A percentile compares a stretch with the other conserved stretches of the same genome.
phyloP scores from a whole-genome alignment of 192 early-diverging fungal species.

The Lunasporangiospora selenospora region DNA sequence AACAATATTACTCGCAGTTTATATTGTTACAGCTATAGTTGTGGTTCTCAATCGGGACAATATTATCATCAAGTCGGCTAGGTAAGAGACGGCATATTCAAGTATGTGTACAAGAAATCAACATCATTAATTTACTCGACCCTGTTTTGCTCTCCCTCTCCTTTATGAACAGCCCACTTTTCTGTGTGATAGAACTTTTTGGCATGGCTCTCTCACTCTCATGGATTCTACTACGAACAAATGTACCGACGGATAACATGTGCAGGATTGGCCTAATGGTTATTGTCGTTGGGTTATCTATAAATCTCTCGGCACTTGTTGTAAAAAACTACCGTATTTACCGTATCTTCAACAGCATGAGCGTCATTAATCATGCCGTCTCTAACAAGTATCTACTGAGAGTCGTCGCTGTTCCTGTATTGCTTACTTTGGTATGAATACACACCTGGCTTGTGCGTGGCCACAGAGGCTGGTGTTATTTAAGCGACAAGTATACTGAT shows the following conservation, averaged over 20 bases:
- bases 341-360: slow-evolving; percentile 24
- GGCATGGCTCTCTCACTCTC: slow-evolving; percentile 18
- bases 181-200: slow-evolving; percentile 18
- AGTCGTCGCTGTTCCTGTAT: slow-evolving; percentile 8
- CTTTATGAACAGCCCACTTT: slow-evolving; percentile 11
- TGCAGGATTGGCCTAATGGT: slow-evolving; percentile 20
- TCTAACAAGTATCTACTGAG: slow-evolving; percentile 17
- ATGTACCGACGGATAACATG: slow-evolving; percentile 1
- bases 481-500: no score
- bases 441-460: background rate
- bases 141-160: no score
- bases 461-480: no score
- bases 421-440: slow-evolving; percentile 8
- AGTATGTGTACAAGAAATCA: no score
- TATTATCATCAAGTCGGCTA: slow-evolving; percentile 38
- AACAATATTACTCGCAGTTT: background rate
- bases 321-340: slow-evolving; percentile 31
- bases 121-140: no score
- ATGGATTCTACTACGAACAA: slow-evolving; percentile 7
- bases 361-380: slow-evolving; percentile 24
- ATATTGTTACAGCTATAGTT: slow-evolving; percentile 6
- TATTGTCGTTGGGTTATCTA: slow-evolving; percentile 11
- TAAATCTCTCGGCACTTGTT: slow-evolving; percentile 29
- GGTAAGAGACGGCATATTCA: no score
- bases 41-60: slow-evolving; percentile 18